Base-by-base conservation (phyloP, 2,329 filamentous ascomycete species). In the Ophiocordyceps polyrhachis-furcata region DNA sequence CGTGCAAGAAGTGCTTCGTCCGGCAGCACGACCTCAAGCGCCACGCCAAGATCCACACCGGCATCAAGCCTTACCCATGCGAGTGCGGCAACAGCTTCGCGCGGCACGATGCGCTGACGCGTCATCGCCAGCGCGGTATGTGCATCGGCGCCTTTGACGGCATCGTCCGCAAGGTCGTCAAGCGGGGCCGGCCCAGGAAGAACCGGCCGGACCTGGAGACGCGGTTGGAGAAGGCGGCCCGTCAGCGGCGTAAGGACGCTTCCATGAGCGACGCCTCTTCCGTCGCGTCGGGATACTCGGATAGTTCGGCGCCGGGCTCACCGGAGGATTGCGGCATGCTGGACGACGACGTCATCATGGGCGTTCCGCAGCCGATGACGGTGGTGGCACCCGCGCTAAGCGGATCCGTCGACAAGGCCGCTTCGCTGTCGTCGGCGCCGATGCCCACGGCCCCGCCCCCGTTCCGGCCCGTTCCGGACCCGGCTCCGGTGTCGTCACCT, bases 21-120 rank as follows among this genome's bases (percentile, higher is more conserved):
- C 81, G 91, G 35, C 88, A 94, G 55, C 91, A 98, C 60, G 91
- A 98, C 60, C 77, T 96, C 49, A 98, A 96, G 69, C 79, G 91
- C 48, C 91, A 98, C 59, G 83, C 88, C 52, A 95, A 96, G 66
- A 98, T 96, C 47, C 91, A 98, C 64, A 93, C 85, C 1, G 88
- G 88, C 43, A 81, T 93, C 64, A 95, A 95, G 67, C 87, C 89
- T 5, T 94, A 95, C 59, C 83, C 85, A 41, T 98, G 91, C 64
- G 79, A 86, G 50, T 98, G 91, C 58, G 87, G 89, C 46, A 93
- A 93, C 62, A 86, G 81, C 52, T 98, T 98, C 59, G 89, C 89
- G 31, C 79, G 91, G 46, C 89, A 96, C 56, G 91, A 98, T 60
- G 91, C 91, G 15, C 73, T 98, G 44, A 96, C 91, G 20, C 77